Conservation (phyloP, 306 rosid genomes). For the Dalbergia cochinchinensis region DNA sequence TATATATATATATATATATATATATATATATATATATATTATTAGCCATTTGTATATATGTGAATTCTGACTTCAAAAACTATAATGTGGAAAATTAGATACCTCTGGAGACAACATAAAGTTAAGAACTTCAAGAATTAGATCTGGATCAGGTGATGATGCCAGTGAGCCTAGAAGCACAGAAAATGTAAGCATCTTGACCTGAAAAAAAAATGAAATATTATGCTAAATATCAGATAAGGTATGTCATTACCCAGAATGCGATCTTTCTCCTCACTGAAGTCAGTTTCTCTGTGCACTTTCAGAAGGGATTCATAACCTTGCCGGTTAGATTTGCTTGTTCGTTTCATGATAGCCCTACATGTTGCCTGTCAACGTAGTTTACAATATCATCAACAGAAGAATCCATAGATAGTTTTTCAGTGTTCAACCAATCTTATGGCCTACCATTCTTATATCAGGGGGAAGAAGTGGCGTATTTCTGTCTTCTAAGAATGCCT, state of each 20-base stretch:
- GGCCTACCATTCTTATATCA: slow-evolving; percentile 81
- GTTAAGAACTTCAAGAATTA: slow-evolving; percentile 60
- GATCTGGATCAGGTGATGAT: slow-evolving; percentile 56
- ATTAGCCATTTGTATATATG: background rate
- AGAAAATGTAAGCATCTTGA: slow-evolving; percentile 29
- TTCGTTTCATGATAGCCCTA: slow-evolving; percentile 77
- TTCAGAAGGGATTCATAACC: slow-evolving; percentile 82
- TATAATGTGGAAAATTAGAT: slow-evolving; percentile 25
- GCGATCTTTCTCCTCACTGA: slow-evolving; percentile 90
- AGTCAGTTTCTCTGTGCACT: slow-evolving; percentile 83
- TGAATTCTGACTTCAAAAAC: slow-evolving; percentile 27
- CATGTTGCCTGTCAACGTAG: slow-evolving; percentile 77
- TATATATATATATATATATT: background rate
- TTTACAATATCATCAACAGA: slow-evolving; percentile 45
- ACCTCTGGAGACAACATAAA: slow-evolving; percentile 64
- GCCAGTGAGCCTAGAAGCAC: slow-evolving; percentile 55
- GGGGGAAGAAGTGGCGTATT: slow-evolving; percentile 88
- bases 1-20: background rate
- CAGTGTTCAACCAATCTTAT: slow-evolving; percentile 25
- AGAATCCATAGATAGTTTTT: slow-evolving; percentile 12
- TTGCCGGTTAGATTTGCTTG: slow-evolving; percentile 60
- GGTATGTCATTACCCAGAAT: slow-evolving; percentile 65
- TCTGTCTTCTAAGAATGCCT: slow-evolving; percentile 79
- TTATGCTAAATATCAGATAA: slow-evolving; percentile 17
- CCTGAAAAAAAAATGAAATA: slow-evolving; percentile 7